Evolutionary conservation across 2,329 filamentous ascomycete species (phyloP).

Genomic region (Cladophialophora chaetospira): DNA sequence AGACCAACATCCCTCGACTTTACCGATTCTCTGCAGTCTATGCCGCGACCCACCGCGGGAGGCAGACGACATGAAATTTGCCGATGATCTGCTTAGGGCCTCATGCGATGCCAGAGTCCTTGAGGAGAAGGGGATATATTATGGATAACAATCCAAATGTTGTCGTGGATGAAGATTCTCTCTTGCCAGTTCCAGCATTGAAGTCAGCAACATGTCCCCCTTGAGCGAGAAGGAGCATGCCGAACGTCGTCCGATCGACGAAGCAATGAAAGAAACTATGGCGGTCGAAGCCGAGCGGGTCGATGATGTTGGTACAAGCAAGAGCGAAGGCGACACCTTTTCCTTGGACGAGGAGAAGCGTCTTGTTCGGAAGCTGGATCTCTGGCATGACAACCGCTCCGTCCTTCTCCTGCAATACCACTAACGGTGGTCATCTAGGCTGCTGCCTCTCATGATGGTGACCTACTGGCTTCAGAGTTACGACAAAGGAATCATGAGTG

Average conservation of each 20-base stretch:
- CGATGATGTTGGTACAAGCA: not conserved
- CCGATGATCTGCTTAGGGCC: too few relatives aligned
- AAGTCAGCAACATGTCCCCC: not conserved
- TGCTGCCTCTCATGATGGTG: slow-evolving; percentile 14
- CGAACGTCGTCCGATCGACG: not conserved
- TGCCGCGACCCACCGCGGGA: too few relatives aligned
- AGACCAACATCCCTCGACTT: too few relatives aligned
- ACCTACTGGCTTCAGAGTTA: slow-evolving; percentile 9
- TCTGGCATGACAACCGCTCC: too few relatives aligned
- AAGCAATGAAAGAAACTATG: slow-evolving; percentile 1
- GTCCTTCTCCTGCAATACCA: too few relatives aligned
- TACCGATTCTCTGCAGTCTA: too few relatives aligned
- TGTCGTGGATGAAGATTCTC: too few relatives aligned
- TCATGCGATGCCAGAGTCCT: too few relatives aligned
- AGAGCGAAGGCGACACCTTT: slow-evolving; percentile 1
- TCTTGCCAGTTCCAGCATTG: not conserved
- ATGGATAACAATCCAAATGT: too few relatives aligned
- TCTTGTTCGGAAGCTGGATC: slow-evolving; percentile 7
- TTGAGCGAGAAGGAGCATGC: not conserved
- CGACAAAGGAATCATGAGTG: slow-evolving; percentile 12
- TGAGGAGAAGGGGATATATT: too few relatives aligned
- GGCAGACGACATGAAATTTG: too few relatives aligned
- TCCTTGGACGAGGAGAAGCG: slow-evolving; percentile 1
- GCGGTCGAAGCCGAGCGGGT: slow-evolving; percentile 1
- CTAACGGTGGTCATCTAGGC: too few relatives aligned